Evolutionary conservation across 768 basidiomycete genomes (phyloP), one percentile per base, ranked within the genome.

Genomic region (Chlorophyllum brunneum): DNA sequence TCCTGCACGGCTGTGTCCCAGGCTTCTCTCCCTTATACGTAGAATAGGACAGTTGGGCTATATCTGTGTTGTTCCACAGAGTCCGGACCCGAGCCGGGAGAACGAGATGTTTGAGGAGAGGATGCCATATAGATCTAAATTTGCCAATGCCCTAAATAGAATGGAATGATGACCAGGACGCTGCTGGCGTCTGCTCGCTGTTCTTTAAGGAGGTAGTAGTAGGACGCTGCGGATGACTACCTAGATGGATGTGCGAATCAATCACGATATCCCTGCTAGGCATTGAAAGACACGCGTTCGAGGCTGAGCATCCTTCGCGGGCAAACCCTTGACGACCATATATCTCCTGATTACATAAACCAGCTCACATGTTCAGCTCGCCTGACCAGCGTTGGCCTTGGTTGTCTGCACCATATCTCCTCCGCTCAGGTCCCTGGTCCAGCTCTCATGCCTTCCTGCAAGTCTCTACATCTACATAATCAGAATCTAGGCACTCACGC

Each of bases 391-490:
- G 44, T 24, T 33, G 13, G 22, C 43, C 42, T 23, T 39, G 26
- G 29, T 33, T 43, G 11, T 16, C 39, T 11, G 23, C 15, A 15
- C 51, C 51, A 29, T 52, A 44, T 44, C 51, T 44, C 51, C 41
- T 16, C 42, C 42, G 30, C 15, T 38, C 41, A 50, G 29, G 48
- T 37, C n/a, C 38, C 20, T 15, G 16, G 36, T 24, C 30, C 47
- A 49, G 18, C 40, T 51, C 57, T 33, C 43, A 66, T 66, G 67
- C 71, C 69, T 53, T 70, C 70, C 43, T 71, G 71, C 69, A 65
- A 59, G 63, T 51, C 43, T 42, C 36, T 31, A 42, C 34, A 26
- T 37, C n/a, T 43, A 30, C 15, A 13, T 42, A 42, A 27, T 20
- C 39, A 52, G 48, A 6, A 50, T 40, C 38, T 16, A 18, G 43